Conservation (phyloP, 176 grass and related monocot species). For the Poa annua region DNA sequence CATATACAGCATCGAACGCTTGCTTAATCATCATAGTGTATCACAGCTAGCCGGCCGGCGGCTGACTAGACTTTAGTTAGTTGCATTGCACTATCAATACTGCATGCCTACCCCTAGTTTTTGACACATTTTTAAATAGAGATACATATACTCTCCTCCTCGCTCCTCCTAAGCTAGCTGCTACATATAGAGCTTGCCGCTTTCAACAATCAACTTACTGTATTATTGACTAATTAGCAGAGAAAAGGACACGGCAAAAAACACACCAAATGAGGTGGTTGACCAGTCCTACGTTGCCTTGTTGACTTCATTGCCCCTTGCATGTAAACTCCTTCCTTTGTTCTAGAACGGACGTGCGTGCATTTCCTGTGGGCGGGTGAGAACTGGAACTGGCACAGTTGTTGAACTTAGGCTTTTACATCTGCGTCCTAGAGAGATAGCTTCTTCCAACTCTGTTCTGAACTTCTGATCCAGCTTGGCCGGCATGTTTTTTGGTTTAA, state of each 20-base stretch:
- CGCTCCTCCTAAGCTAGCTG: background rate
- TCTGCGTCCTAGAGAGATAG: background rate
- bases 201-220: background rate
- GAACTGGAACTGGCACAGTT: background rate
- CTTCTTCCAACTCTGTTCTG: background rate
- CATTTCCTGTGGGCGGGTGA: slow-evolving; percentile 15
- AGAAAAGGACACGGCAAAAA: background rate
- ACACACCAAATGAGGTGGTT: background rate
- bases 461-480: background rate
- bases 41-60: background rate
- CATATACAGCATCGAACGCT: background rate
- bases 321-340: background rate
- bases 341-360: background rate
- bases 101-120: background rate
- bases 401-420: background rate
- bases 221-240: slow-evolving; percentile 26
- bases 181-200: too few relatives aligned
- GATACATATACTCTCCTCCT: background rate
- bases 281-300: background rate
- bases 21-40: background rate
- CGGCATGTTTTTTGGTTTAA: background rate
- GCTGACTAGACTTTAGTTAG: slow-evolving; percentile 12
- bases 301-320: background rate
- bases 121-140: background rate
- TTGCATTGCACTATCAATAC: background rate